A percentile compares a stretch with the other conserved stretches of the same genome.
phyloP scores from a whole-genome alignment of 768 basidiomycete genomes.

The Candolleomyces aberdarensis region DNA sequence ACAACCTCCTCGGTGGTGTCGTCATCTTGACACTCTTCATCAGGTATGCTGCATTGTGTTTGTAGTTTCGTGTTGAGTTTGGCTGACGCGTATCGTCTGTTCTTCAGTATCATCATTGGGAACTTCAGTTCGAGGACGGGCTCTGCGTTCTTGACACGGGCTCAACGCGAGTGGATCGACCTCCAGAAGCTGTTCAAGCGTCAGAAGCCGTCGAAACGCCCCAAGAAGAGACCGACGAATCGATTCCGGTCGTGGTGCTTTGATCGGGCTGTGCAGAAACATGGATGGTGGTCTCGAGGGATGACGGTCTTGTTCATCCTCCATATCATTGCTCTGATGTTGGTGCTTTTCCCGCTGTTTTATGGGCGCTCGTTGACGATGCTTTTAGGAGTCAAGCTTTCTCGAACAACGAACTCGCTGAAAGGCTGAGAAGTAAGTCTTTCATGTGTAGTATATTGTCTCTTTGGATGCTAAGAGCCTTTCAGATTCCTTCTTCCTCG shows the following conservation, averaged over 20 bases:
- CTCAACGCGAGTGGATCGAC: constrained; percentile 94
- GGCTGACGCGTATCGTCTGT: constrained; percentile 10
- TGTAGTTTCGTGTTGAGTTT: not conserved
- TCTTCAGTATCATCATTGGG: constrained; percentile 84
- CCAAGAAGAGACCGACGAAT: constrained; percentile 54
- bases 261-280: constrained; percentile 85
- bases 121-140: constrained; percentile 90
- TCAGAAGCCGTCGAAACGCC: constrained; percentile 83
- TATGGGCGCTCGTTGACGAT: not conserved
- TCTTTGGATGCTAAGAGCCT: not conserved
- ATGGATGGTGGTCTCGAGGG: constrained; percentile 85
- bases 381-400: constrained; percentile 75
- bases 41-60: constrained; percentile 52
- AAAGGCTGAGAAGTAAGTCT: constrained; percentile 58
- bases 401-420: constrained; percentile 43
- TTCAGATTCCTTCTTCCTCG: constrained; percentile 75
- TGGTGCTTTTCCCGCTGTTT: constrained; percentile 22
- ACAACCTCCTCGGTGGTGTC: constrained; percentile 87
- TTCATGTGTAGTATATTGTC: not conserved
- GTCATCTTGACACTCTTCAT: constrained; percentile 89
- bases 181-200: constrained; percentile 84
- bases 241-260: constrained; percentile 80
- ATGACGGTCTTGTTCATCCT: constrained; percentile 78
- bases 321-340: constrained; percentile 86
- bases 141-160: constrained; percentile 76